A percentile compares a stretch with the other conserved stretches of the same genome.
Evolutionary conservation across 164 flowering plant species (phyloP).

Genomic region (Euptelea pleiosperma): DNA sequence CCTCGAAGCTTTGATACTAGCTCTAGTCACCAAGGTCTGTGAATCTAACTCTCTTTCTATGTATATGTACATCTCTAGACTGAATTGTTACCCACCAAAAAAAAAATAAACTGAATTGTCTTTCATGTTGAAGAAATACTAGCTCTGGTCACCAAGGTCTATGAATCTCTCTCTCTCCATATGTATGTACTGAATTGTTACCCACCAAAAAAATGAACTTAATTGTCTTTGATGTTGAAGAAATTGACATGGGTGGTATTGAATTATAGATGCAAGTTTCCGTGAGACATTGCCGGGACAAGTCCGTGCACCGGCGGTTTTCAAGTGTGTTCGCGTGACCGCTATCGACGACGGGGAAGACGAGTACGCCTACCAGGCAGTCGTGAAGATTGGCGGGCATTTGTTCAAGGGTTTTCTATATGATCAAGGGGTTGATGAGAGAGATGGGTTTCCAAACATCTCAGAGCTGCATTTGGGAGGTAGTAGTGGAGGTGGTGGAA

Average conservation of each 20-base stretch:
- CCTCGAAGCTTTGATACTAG: constrained; percentile 85
- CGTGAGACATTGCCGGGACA: constrained; percentile 73
- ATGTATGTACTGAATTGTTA: too few relatives aligned
- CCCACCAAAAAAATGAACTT: not conserved
- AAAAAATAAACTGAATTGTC: not conserved
- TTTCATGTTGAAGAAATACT: not conserved
- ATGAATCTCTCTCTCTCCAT: too few relatives aligned
- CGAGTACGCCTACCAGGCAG: constrained; percentile 86
- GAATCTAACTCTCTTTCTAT: too few relatives aligned
- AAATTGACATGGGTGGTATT: not conserved
- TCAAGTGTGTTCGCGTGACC: constrained; percentile 88
- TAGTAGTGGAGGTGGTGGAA: constrained; percentile 30
- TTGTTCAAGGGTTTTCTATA: constrained; percentile 86
- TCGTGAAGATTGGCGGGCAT: constrained; percentile 87
- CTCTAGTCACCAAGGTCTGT: constrained; percentile 76
- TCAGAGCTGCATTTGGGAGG: constrained; percentile 88
- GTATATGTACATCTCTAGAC: too few relatives aligned
- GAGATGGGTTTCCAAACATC: constrained; percentile 64
- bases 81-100: too few relatives aligned
- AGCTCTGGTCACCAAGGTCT: constrained; percentile 20
- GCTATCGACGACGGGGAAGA: constrained; percentile 86
- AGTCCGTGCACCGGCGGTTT: constrained; percentile 78
- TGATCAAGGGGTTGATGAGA: constrained; percentile 64
- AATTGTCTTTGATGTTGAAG: not conserved
- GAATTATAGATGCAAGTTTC: constrained; percentile 58